phyloP scores from a whole-genome alignment of 495 filamentous ascomycete genomes.

The Penicillium ochrochloron region DNA sequence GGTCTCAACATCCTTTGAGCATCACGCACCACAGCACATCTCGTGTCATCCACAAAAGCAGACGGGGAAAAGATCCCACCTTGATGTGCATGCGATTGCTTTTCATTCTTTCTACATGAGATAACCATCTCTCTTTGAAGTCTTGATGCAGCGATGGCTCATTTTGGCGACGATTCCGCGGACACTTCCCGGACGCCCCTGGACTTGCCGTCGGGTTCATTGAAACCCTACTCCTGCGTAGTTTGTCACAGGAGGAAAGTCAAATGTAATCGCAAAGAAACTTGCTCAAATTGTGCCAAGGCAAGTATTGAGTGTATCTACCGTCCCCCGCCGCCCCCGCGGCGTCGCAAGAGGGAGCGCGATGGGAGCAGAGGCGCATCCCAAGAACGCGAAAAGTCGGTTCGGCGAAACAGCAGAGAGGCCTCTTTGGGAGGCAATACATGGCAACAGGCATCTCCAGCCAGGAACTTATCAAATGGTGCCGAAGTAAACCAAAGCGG shows the following conservation, averaged over 20 bases:
- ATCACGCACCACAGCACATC: background rate
- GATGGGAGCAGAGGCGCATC: conserved; percentile 48
- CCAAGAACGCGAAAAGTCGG: conserved; percentile 27
- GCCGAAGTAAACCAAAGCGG: conserved; percentile 12
- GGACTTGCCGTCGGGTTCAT: conserved; percentile 16
- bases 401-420: conserved; percentile 5
- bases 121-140: background rate
- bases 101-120: background rate
- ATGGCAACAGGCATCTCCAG: background rate
- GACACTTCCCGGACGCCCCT: background rate
- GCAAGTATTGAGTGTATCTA: conserved; percentile 61
- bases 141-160: conserved; percentile 5
- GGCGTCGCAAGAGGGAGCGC: conserved; percentile 61
- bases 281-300: conserved; percentile 69
- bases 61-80: background rate
- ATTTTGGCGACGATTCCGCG: background rate
- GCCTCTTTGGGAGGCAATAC: background rate
- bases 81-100: background rate
- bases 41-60: background rate
- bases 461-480: background rate
- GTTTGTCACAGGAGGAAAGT: conserved; percentile 71
- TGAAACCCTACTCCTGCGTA: conserved; percentile 59
- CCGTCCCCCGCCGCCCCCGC: conserved; percentile 60
- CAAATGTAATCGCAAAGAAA: conserved; percentile 66
- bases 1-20: background rate